Conservation (phyloP, 2,329 filamentous ascomycete species). For the Hypoxylon sp. region DNA sequence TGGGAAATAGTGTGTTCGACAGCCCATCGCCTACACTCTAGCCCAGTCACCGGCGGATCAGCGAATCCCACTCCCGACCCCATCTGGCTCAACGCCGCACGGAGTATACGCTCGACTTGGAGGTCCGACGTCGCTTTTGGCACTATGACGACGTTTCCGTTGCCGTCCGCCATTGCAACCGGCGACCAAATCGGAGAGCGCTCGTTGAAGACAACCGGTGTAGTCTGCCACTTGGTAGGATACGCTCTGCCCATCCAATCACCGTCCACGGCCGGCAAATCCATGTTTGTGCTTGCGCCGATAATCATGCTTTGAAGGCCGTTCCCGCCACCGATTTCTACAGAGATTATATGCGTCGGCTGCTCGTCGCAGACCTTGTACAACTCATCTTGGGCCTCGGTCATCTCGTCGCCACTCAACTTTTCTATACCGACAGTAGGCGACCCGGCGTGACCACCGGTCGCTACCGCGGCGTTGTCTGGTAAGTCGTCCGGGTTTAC, state of each 20-base stretch:
- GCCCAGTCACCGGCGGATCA: constrained; percentile 64
- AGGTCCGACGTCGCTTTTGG: constrained; percentile 62
- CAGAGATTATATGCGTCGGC: constrained; percentile 71
- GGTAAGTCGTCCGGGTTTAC: constrained; percentile 65
- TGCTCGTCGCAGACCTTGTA: constrained; percentile 61
- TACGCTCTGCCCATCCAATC: constrained; percentile 72
- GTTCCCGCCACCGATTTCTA: constrained; percentile 78
- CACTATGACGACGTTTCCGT: constrained; percentile 58
- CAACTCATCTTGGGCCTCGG: constrained; percentile 66
- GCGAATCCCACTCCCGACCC: constrained; percentile 67
- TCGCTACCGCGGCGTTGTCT: constrained; percentile 67
- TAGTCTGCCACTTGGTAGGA: constrained; percentile 69
- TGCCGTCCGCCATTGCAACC: constrained; percentile 66
- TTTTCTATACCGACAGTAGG: constrained; percentile 74
- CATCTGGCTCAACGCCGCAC: constrained; percentile 69
- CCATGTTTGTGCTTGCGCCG: constrained; percentile 67
- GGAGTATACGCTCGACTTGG: constrained; percentile 65
- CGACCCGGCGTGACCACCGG: constrained; percentile 71
- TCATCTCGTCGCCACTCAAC: constrained; percentile 69
- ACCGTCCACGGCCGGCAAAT: constrained; percentile 66
- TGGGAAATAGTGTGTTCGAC: constrained; percentile 68
- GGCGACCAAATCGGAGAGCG: constrained; percentile 60
- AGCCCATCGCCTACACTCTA: constrained; percentile 65
- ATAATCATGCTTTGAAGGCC: constrained; percentile 71
- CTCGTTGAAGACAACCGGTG: constrained; percentile 67